These are phyloP conservation scores for Gracilaria domingensis DNA, from an alignment of 23 red algal species.

Conservation along the genomic window DNA sequence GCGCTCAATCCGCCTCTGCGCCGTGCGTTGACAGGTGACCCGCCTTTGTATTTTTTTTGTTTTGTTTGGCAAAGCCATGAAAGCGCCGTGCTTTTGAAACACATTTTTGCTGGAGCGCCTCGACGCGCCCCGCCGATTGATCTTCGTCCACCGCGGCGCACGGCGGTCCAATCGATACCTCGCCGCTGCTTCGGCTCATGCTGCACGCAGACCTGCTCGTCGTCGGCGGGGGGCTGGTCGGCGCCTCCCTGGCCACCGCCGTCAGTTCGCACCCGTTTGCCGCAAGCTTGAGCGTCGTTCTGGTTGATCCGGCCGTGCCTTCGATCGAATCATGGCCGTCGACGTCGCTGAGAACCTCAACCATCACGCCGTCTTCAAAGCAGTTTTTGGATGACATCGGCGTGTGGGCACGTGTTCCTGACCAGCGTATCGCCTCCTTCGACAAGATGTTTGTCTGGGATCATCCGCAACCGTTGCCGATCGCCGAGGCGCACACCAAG, in stretches of 20 bases:
- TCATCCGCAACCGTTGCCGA: constrained; percentile 36
- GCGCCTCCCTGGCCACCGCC: constrained; percentile 75
- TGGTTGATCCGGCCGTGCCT: constrained; percentile 58
- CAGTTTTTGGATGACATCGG: constrained; percentile 74
- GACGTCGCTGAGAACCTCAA: constrained; percentile 70
- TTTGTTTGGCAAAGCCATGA: background rate
- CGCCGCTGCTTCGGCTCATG: background rate
- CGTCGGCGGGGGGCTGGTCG: constrained; percentile 89
- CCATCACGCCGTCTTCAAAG: constrained; percentile 80
- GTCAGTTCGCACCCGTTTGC: constrained; percentile 53
- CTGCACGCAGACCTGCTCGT: constrained; percentile 71
- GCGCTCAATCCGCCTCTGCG: background rate
- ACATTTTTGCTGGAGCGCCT: background rate
- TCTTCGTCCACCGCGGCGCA: too few relatives aligned
- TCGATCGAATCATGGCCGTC: constrained; percentile 23
- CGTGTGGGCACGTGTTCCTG: constrained; percentile 74
- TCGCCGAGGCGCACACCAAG: background rate
- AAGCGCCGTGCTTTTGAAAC: background rate
- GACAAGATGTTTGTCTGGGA: constrained; percentile 87
- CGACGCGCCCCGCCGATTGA: too few relatives aligned
- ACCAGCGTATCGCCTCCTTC: constrained; percentile 58
- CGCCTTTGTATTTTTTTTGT: constrained; percentile 10
- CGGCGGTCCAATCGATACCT: background rate
- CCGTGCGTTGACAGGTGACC: constrained; percentile 20
- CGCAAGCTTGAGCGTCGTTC: constrained; percentile 4